These are phyloP conservation scores for Isabelozyma pseudorhagii DNA, from an alignment of 805 yeast genomes.

Conservation along the genomic window DNA sequence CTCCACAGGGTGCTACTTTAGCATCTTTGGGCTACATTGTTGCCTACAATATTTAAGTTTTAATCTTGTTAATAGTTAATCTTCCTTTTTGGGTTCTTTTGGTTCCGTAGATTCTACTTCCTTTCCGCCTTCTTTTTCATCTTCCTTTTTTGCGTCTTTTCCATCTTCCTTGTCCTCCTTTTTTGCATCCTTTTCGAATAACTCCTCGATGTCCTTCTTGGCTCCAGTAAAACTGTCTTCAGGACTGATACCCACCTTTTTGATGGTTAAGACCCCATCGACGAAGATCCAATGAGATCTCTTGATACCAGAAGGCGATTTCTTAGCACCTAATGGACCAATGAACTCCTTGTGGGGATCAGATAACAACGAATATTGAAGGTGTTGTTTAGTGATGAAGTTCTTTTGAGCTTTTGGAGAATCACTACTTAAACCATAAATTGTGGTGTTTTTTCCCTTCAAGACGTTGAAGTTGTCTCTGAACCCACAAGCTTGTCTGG, in stretches of 20 bases:
- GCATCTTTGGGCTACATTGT: neutral
- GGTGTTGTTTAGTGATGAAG: slow-evolving; percentile 68
- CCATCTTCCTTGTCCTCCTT: slow-evolving; percentile 13
- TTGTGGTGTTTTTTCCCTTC: slow-evolving; percentile 47
- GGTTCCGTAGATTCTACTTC: slow-evolving; percentile 5
- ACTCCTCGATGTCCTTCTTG: slow-evolving; percentile 49
- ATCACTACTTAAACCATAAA: slow-evolving; percentile 84
- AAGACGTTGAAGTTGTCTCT: slow-evolving; percentile 61
- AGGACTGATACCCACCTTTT: slow-evolving; percentile 51
- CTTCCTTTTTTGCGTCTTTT: slow-evolving; percentile 1
- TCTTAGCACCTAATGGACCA: slow-evolving; percentile 77
- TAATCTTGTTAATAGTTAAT: slow-evolving; percentile 1
- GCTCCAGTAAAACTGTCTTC: slow-evolving; percentile 58
- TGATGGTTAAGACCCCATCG: slow-evolving; percentile 64
- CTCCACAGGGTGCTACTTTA: neutral
- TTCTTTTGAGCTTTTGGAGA: slow-evolving; percentile 71
- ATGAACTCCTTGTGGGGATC: slow-evolving; percentile 74
- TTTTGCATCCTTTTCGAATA: slow-evolving; percentile 10
- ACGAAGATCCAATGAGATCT: slow-evolving; percentile 92
- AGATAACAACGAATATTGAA: slow-evolving; percentile 70
- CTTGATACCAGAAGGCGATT: slow-evolving; percentile 68
- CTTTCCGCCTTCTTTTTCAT: slow-evolving; percentile 14
- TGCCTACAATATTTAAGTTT: no score
- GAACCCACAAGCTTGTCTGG: slow-evolving; percentile 90
- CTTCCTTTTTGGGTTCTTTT: slow-evolving; percentile 1